These are phyloP conservation scores for Termitomyces sp. DNA, from an alignment of 768 basidiomycete species.

Conservation along the genomic window DNA sequence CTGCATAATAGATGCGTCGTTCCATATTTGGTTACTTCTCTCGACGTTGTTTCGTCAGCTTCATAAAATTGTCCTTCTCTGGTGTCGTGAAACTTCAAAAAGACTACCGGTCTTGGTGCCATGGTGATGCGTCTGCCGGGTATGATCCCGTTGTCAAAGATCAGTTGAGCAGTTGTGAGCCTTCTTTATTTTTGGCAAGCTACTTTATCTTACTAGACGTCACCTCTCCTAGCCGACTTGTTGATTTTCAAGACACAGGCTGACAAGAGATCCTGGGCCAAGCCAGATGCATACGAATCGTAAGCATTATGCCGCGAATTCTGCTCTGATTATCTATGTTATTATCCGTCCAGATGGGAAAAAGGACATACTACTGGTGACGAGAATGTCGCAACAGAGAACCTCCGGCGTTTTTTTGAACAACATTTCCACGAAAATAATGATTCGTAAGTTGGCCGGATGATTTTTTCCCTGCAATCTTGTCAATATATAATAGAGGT, in stretches of 20 bases:
- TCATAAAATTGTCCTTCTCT: constrained; percentile 71
- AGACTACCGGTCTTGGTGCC: constrained; percentile 66
- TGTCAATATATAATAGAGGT: constrained; percentile 42
- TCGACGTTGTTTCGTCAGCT: constrained; percentile 72
- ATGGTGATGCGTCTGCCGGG: constrained; percentile 42
- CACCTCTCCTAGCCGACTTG: constrained; percentile 32
- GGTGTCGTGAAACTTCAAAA: constrained; percentile 63
- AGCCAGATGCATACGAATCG: constrained; percentile 56
- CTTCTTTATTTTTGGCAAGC: background rate
- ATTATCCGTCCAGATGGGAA: constrained; percentile 51
- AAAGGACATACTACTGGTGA: constrained; percentile 63
- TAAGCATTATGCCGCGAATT: constrained; percentile 27
- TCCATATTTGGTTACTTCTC: constrained; percentile 82
- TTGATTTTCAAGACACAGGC: constrained; percentile 60
- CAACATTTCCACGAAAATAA: constrained; percentile 78
- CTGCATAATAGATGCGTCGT: constrained; percentile 56
- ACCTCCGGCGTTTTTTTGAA: constrained; percentile 76
- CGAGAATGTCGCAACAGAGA: constrained; percentile 65
- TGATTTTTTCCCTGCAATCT: background rate
- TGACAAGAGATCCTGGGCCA: constrained; percentile 67
- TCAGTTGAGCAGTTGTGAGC: constrained; percentile 43
- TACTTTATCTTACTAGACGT: background rate
- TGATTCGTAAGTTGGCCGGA: constrained; percentile 59
- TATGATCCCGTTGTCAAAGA: constrained; percentile 52
- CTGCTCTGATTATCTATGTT: background rate